Base-by-base conservation (phyloP, 495 filamentous ascomycete genomes). In the Parathielavia appendiculata region DNA sequence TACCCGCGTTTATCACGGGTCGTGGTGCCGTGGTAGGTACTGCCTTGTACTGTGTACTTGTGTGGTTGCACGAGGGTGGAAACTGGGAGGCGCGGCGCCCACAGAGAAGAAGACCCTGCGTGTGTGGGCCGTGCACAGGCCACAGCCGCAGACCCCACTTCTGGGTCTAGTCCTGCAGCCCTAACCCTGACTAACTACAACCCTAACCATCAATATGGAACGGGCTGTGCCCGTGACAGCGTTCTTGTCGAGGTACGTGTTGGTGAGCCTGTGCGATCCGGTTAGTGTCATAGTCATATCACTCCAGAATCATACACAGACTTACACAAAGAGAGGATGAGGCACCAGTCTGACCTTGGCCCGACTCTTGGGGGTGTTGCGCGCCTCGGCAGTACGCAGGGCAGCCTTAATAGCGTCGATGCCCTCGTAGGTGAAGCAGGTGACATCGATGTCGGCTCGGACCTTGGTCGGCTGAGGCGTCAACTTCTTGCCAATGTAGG, bases 381-480 rank as follows among this genome's bases (percentile, higher is more conserved):
- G 83, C 51, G 86, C 89, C 74, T 97, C 92, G 53, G 92, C 92
- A 49, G 84, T 86, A 65, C 90, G 85, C 50, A 97, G 80, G 41
- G 92, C 90, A 9, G 81, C 76, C 82, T 98, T 98, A 67, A 98
- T 91, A 30, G 93, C 93, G 66, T 97, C 93, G 79, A 98, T 97
- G 66, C 93, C 93, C 57, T 97, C 93, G 73, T 98, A 98, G 39
- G 87, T 87, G 77, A 97, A 98, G 79, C 93, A 98, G 52, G 91
- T 97, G 49, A 97, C 93, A 75, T 97, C 93, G 54, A 98, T 88
- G 75, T 98, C 93, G 62, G 93, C 90, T 68, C 93, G 92, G 55
- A 98, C 90, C 76, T 98, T 98, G 48, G 92, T 97, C 2, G 93
- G 93, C 69, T 96, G 92, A 22, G 93, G 93, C 13, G 92, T 97